phyloP scores from a whole-genome alignment of 257 asterid genomes.

The Solanum chiquidenum region DNA sequence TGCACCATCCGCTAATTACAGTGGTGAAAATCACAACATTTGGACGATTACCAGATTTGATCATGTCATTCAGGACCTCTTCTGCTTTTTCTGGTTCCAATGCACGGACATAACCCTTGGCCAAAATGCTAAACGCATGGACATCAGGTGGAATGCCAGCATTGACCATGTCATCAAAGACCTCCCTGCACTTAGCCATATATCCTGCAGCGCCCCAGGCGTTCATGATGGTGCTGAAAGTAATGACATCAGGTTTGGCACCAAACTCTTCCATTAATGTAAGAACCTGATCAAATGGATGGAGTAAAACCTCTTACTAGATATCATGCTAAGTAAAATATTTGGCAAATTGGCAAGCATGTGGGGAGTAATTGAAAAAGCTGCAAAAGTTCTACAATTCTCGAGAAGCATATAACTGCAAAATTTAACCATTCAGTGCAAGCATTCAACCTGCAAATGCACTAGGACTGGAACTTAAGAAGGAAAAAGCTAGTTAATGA shows the following conservation, averaged over 20 bases:
- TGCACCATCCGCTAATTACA: slow-evolving; percentile 58
- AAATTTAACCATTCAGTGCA: neutral
- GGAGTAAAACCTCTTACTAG: neutral
- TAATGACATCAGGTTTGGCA: slow-evolving; percentile 50
- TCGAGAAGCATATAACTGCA: neutral
- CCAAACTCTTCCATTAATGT: slow-evolving; percentile 51
- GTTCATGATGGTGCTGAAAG: slow-evolving; percentile 70
- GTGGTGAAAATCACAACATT: slow-evolving; percentile 61
- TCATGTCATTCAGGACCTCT: slow-evolving; percentile 36
- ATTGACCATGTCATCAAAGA: slow-evolving; percentile 51
- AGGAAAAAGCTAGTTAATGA: neutral
- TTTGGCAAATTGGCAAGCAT: neutral
- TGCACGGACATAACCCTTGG: slow-evolving; percentile 54
- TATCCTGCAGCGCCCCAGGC: slow-evolving; percentile 62
- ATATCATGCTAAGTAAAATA: neutral
- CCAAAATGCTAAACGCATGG: slow-evolving; percentile 54
- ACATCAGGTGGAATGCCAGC: slow-evolving; percentile 50
- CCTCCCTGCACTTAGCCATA: slow-evolving; percentile 53
- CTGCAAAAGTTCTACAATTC: neutral
- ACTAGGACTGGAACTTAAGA: neutral
- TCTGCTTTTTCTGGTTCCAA: slow-evolving; percentile 66
- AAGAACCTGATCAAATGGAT: slow-evolving; percentile 26
- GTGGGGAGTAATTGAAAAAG: neutral
- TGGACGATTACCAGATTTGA: slow-evolving; percentile 25
- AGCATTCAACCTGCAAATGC: neutral